Base-by-base conservation (phyloP, 257 asterid genomes). In the Gentiana macrophylla region DNA sequence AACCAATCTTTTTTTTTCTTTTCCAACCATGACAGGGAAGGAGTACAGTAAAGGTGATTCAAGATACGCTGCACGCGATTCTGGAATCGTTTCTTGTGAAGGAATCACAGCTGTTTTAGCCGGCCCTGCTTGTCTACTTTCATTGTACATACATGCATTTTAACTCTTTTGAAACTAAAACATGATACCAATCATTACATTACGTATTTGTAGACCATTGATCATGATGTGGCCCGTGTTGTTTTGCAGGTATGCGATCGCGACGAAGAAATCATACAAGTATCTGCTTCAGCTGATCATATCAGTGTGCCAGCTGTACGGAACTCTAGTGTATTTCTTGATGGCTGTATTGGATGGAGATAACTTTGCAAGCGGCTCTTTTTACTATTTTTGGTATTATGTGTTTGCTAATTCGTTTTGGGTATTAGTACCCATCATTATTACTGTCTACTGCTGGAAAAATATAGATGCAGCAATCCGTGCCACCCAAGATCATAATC, bases 21-120 rank as follows among this genome's bases (percentile, higher is more conserved):
- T 57, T 49, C 53, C 46, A 51, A 64, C 52, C 24, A 32, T 64
- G 55, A 35, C 77, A 92, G 99, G 99, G 97, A 92, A 92, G 69
- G 99, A 92, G 70, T 92, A 92, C 64, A 83, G 95, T 79, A 92
- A 85, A 73, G 97, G 99, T 10, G 99, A 92, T 74, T 92, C 99
- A 57, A 76, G 95, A 65, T 92, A 85, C 24, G 99, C 78, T 41
- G 83, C 77, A 8, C 82, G 95, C 2, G 79, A 83, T 69, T 71
- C 98, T 70, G 82, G 64, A 52, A 73, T 88, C 1, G 75, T 92
- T 12, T 73, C 93, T 56, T 78, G 88, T 38, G 97, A 88, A 83
- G 94, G 88, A 64, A 77, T 88, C 35, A 88, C 95, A 9, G 81
- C 85, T 55, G 93, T 78, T 36, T 10, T 88, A 12, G 92, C 68